These are phyloP conservation scores for Rhynchospora tenuis DNA, from an alignment of 176 grass and related monocot species.

Conservation along the genomic window DNA sequence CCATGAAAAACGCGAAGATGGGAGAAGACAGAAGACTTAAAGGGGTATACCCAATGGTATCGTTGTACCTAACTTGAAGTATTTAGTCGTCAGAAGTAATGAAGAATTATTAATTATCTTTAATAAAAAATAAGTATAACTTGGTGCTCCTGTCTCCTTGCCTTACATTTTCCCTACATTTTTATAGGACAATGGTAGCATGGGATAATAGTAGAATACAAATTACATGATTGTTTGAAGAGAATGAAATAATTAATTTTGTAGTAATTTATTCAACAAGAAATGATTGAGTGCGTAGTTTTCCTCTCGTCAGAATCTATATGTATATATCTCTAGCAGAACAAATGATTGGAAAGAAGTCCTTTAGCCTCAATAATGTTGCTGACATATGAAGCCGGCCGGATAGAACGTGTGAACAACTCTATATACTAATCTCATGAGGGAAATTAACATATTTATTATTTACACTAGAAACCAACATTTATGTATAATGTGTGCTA, in stretches of 20 bases:
- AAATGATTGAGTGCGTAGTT: background rate
- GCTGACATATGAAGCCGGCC: background rate
- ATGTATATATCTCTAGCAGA: background rate
- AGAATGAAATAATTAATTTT: background rate
- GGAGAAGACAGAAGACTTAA: background rate
- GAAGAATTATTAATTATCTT: background rate
- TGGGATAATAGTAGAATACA: background rate
- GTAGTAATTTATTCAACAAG: background rate
- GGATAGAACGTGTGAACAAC: background rate
- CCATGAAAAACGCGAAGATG: background rate
- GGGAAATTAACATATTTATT: background rate
- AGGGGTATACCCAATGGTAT: background rate
- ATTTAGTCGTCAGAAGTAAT: background rate
- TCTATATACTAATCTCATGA: background rate
- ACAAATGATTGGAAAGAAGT: background rate
- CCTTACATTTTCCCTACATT: too few species aligned
- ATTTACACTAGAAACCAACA: too few species aligned
- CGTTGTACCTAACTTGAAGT: background rate
- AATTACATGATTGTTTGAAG: slow-evolving; percentile 6
- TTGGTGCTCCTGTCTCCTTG: background rate
- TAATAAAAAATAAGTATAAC: background rate
- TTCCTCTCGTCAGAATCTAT: background rate
- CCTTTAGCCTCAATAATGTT: background rate
- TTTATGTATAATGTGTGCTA: too few species aligned
- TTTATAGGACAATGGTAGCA: background rate